Base-by-base conservation (phyloP, 192 early-diverging fungal genomes). In the Glomus cerebriforme region DNA sequence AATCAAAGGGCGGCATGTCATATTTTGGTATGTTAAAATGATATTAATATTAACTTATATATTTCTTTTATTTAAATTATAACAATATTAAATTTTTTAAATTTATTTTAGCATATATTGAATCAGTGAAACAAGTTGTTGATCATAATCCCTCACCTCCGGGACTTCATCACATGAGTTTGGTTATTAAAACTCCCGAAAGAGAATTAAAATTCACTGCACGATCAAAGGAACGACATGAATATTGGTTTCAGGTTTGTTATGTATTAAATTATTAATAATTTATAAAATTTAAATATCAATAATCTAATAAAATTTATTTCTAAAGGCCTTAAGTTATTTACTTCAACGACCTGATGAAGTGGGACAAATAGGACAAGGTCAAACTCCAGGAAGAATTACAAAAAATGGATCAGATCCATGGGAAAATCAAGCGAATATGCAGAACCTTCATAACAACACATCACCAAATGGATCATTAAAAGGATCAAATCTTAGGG, bases 121-220 rank as follows among this genome's bases (percentile, higher is more conserved):
- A 90, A 59, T 85, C 85, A 3, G 86, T 94, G 5, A 84, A 82
- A 43, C 85, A 89, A 59, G 85, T 90, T 0, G 79, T 82, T 9
- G 91, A 92, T 69, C 73, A 83, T 34, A 82, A 79, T 24, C 26
- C 77, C 12, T 83, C 74, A 1, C 83, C 81, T 7, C 71, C 68
- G 29, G 82, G 82, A 32, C 80, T 90, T 73, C 90, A 90, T 1
- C 77, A 81, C 49, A 86, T 90, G 75, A 90, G 89, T 80, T 84
- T 95, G 43, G 49, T 93, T 26, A 81, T 95, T 4, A 85, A 88
- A 29, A 95, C 93, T n/a, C 86, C 84, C 15, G 88, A 85, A 64
- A 87, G 93, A 24, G 89, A 92, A 81, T 80, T 95, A 65, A 95
- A 95, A 82, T 78, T 95, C 81, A 93, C 86, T 66, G 93, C 93